These are phyloP conservation scores for Talaromyces sp. DNA, from an alignment of 2,329 filamentous ascomycete species.

Conservation along the genomic window DNA sequence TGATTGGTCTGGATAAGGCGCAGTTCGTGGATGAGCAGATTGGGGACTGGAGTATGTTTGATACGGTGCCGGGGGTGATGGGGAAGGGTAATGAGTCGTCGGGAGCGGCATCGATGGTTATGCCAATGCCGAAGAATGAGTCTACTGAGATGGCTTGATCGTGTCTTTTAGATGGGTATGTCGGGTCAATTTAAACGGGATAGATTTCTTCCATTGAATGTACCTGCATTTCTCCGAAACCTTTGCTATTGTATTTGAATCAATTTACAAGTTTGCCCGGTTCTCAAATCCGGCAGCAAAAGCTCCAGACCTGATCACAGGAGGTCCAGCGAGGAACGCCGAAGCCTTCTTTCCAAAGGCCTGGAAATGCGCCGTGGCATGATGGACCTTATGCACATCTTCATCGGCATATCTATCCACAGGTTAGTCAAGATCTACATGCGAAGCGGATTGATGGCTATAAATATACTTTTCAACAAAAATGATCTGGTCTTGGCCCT, in stretches of 20 bases:
- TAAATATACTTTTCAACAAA: slow-evolving; percentile 6
- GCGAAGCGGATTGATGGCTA: not conserved
- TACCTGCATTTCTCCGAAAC: not conserved
- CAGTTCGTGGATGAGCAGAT: slow-evolving; percentile 58
- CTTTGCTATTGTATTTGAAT: not conserved
- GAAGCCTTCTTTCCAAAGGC: not conserved
- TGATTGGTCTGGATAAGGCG: slow-evolving; percentile 53
- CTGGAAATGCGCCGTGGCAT: not conserved
- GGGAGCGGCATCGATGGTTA: not conserved
- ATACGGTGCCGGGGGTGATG: slow-evolving; percentile 17
- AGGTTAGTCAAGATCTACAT: not conserved
- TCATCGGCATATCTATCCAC: slow-evolving; percentile 8
- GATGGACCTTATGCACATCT: not conserved
- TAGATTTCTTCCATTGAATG: not conserved
- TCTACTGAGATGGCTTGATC: not conserved
- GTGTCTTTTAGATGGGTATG: not conserved
- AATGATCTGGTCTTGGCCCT: slow-evolving; percentile 13
- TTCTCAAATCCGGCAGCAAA: slow-evolving; percentile 7
- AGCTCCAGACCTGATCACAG: not conserved
- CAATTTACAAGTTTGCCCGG: not conserved
- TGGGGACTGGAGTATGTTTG: slow-evolving; percentile 47
- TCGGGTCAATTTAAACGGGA: not conserved
- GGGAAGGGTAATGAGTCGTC: slow-evolving; percentile 2
- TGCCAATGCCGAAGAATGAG: slow-evolving; percentile 7
- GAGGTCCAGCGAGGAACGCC: slow-evolving; percentile 10